Evolutionary conservation across 257 asterid genomes (phyloP).

Genomic region (Hygrophila difformis): DNA sequence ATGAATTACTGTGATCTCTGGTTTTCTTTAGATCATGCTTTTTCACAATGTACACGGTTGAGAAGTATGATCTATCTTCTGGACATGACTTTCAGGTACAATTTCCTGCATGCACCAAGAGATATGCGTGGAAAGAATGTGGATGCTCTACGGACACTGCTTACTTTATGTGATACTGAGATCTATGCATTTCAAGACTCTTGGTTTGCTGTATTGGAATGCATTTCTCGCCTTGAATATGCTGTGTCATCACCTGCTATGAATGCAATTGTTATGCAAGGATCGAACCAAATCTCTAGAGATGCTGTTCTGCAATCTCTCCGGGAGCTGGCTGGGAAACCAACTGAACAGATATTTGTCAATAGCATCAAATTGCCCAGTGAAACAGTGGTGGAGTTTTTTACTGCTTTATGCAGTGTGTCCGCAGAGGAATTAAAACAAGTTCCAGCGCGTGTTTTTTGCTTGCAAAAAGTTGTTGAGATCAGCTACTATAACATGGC

Average conservation of each 20-base stretch:
- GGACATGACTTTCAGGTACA: conserved; percentile 58
- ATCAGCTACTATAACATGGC: conserved; percentile 98
- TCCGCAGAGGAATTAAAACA: conserved; percentile 97
- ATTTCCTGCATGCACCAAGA: conserved; percentile 91
- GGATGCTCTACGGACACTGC: conserved; percentile 88
- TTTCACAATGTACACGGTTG: background rate
- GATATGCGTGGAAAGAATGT: conserved; percentile 96
- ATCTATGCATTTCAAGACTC: conserved; percentile 91
- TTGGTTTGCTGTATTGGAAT: conserved; percentile 90
- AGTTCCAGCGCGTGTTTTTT: conserved; percentile 87
- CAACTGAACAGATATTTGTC: conserved; percentile 84
- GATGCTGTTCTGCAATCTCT: conserved; percentile 84
- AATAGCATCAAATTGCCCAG: conserved; percentile 93
- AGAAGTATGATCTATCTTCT: conserved; percentile 17
- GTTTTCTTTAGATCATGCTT: conserved; percentile 6
- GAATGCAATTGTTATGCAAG: conserved; percentile 93
- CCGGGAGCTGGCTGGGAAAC: conserved; percentile 90
- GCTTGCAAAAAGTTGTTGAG: conserved; percentile 98
- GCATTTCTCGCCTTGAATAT: conserved; percentile 97
- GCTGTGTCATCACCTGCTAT: conserved; percentile 82
- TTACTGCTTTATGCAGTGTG: conserved; percentile 87
- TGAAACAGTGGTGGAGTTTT: conserved; percentile 95
- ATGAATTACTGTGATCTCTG: background rate
- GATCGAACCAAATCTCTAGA: conserved; percentile 94
- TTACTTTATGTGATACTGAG: conserved; percentile 80